Percentiles rank a stretch among this genome's conserved stretches.
Evolutionary conservation across 805 yeast species (phyloP).

Genomic region (Spathaspora boniae): DNA sequence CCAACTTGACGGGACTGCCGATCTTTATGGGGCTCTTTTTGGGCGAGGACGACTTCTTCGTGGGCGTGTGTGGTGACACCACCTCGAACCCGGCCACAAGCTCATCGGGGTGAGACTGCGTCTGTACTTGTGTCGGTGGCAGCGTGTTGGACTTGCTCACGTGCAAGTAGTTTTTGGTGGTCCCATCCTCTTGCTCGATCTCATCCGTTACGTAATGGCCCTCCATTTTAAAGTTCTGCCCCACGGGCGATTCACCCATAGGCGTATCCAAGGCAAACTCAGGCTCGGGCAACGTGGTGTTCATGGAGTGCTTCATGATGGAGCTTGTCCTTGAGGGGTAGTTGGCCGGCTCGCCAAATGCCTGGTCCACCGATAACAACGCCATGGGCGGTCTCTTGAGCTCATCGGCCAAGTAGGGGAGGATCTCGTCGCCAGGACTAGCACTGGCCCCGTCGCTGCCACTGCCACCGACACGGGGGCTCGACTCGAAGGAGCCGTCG

Average conservation of each 20-base stretch:
- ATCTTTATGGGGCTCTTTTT: slow-evolving; percentile 31
- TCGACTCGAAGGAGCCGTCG: slow-evolving; percentile 18
- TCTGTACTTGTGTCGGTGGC: neutral
- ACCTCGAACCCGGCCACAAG: neutral
- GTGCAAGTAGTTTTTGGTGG: neutral
- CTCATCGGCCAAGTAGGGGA: slow-evolving; percentile 40
- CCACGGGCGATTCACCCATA: no score
- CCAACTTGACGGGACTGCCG: slow-evolving; percentile 35
- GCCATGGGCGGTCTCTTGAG: slow-evolving; percentile 28
- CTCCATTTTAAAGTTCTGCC: no score
- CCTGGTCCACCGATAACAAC: slow-evolving; percentile 25
- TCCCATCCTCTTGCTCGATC: no score
- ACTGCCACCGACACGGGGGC: slow-evolving; percentile 14
- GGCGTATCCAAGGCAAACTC: slow-evolving; percentile 26
- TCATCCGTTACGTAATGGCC: no score
- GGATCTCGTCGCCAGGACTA: slow-evolving; percentile 10
- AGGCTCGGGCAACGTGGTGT: slow-evolving; percentile 30
- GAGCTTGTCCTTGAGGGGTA: neutral
- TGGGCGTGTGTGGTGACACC: neutral
- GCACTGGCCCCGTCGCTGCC: neutral
- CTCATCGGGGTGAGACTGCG: neutral
- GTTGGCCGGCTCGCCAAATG: slow-evolving; percentile 17
- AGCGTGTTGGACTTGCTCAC: neutral
- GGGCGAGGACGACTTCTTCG: slow-evolving; percentile 1
- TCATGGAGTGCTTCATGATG: neutral